Base-by-base conservation (phyloP, 1,284 basidiomycete species). In the Thecaphora thlaspeos region DNA sequence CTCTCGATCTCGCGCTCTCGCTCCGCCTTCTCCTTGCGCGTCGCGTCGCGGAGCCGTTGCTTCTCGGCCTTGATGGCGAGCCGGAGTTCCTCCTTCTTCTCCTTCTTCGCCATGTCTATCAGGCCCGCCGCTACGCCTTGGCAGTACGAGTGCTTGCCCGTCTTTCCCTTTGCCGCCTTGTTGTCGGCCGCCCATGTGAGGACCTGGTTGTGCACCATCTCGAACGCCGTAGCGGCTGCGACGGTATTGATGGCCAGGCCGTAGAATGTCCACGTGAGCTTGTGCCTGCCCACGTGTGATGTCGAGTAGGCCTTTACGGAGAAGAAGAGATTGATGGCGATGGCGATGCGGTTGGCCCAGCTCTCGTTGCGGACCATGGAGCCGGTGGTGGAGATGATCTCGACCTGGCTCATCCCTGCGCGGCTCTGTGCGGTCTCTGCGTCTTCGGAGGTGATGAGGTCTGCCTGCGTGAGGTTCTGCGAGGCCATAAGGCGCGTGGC, bases 201-300 rank as follows among this genome's bases (percentile, higher is more conserved):
- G 18, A 69, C 55, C 44, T 61, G 62, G 30, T 71, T 70, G 49
- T 62, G 58, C 11, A 66, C 67, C 60, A 70, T 70, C 46, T 71
- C 68, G 24, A 71, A 71, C 7, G 67, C 66, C 23, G 57, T 41
- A 5, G 58, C 68, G 1, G 68, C 68, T 10, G 68, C 67, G 7
- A 67, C 62, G 14, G 67, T 71, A 41, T 71, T 71, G 18, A 55
- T 19, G 11, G 66, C 58, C 15, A 71, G 38, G 2, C 68, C 67
- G 41, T 70, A 70, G 26, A 70, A 70, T 0, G 65, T 65, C 57
- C 59, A 67, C 37, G 57, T 63, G 10, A 68, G 42, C 18, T 49
- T 53, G 14, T 55, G 56, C 2, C 61, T 46, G 18, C 56, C 57
- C 1, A 41, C 49, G n/a, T 57, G 59, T 8, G 54, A 51, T 7